Base-by-base conservation (phyloP, 1,284 basidiomycete genomes). In the Melampsora medusae region DNA sequence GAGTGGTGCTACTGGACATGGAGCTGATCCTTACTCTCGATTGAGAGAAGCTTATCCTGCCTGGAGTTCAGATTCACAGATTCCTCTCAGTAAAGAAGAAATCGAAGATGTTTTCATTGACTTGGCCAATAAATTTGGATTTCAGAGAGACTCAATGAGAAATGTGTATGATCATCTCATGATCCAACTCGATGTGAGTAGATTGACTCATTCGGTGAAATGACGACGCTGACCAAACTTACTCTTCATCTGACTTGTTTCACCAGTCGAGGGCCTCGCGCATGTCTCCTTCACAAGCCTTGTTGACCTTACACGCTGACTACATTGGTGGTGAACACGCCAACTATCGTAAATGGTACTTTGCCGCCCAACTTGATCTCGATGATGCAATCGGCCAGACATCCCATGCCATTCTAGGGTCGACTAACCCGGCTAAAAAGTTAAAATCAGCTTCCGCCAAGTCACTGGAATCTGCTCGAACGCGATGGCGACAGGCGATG, bases 101-200 rank as follows among this genome's bases (percentile, higher is more conserved):
- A 98, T 99, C 77, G 96, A 99, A 84, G 96, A 99, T 83, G 93
- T 99, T 72, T 93, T 99, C 82, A 90, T 98, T 78, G 97, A 99
- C 85, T 87, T 99, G 31, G 91, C 94, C 48, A 94, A 99, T 87
- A 99, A 99, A 85, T 99, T 99, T 84, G 97, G 96, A 79, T 99
- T 99, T 84, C 96, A 95, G 85, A 87, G 91, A 78, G 93, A 96
- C 83, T 86, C 85, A 25, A 87, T 86, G 81, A 84, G 87, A 80
- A 88, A 88, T 84, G 86, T 87, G 80, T 99, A 97, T 85, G 96
- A 99, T 85, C 97, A 97, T 84, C 85, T 96, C 78, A 99, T 99
- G 96, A 95, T 98, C 81, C 89, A 94, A 78, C 89, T 99, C 80
- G 96, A 99, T 85, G 82, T 82, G 66, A 79, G 82, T 31, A 79